A percentile compares a stretch with the other conserved stretches of the same genome.
These are phyloP conservation scores for Candida broadrunensis DNA, from an alignment of 805 yeast genomes.

Conservation along the genomic window DNA sequence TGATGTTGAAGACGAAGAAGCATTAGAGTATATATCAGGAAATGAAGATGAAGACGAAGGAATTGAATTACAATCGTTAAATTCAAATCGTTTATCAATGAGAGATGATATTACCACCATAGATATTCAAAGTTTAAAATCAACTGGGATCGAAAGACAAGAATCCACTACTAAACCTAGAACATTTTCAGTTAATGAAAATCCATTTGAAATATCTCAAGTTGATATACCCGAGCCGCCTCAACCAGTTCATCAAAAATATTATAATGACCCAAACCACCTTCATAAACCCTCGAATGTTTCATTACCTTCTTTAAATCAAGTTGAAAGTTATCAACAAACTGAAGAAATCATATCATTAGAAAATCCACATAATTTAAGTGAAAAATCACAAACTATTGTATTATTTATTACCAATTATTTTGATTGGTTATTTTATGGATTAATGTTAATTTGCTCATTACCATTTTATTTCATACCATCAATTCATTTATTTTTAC, in stretches of 20 bases:
- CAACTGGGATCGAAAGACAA: constrained; percentile 2
- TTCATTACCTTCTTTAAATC: neutral
- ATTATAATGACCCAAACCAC: neutral
- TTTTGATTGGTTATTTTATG: constrained; percentile 56
- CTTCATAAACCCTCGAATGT: neutral
- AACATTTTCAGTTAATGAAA: constrained; percentile 8
- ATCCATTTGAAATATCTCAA: constrained; percentile 12
- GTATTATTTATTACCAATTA: constrained; percentile 39
- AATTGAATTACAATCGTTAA: constrained; percentile 11
- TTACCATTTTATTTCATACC: constrained; percentile 56
- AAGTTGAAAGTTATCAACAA: neutral
- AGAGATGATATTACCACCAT: constrained; percentile 40
- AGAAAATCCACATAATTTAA: neutral
- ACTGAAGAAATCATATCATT: neutral
- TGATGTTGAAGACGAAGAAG: constrained; percentile 9
- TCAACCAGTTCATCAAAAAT: constrained; percentile 11
- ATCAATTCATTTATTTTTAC: constrained; percentile 50
- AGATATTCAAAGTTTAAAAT: constrained; percentile 19
- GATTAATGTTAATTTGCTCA: constrained; percentile 48
- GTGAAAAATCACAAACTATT: constrained; percentile 17
- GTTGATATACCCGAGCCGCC: constrained; percentile 8
- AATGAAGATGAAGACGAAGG: constrained; percentile 19
- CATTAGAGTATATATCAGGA: neutral
- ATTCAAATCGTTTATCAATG: constrained; percentile 12
- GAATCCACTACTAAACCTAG: constrained; percentile 7